Evolutionary conservation across 306 rosid species (phyloP).

Genomic region (Hippophae rhamnoides): DNA sequence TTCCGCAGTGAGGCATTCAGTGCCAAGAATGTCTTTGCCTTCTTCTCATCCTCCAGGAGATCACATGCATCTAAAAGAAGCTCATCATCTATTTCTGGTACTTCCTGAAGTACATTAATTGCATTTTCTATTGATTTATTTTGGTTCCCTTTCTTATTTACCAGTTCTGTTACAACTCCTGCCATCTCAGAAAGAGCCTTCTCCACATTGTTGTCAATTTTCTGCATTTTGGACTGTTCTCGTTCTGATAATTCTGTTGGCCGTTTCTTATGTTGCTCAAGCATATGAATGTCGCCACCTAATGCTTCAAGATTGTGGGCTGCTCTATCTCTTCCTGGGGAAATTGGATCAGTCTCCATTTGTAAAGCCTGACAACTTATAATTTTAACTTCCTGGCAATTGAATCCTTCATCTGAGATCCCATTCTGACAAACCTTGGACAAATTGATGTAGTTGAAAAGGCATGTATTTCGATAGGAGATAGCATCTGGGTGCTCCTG

Average conservation of each 20-base stretch:
- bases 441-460: slow-evolving; percentile 31
- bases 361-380: slow-evolving; percentile 11
- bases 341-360: slow-evolving; percentile 8
- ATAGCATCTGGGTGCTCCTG: slow-evolving; percentile 56
- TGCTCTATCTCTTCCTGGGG: slow-evolving; percentile 21
- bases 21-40: slow-evolving; percentile 57
- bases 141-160: slow-evolving; percentile 24
- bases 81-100: slow-evolving; percentile 60
- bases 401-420: slow-evolving; percentile 23
- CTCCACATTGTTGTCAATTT: slow-evolving; percentile 29
- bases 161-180: slow-evolving; percentile 40
- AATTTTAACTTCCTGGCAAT: slow-evolving; percentile 17
- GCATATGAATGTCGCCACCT: slow-evolving; percentile 12
- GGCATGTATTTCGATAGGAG: slow-evolving; percentile 35
- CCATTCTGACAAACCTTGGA: slow-evolving; percentile 41
- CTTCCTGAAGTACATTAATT: slow-evolving; percentile 50
- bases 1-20: slow-evolving; percentile 41
- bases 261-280: slow-evolving; percentile 29
- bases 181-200: slow-evolving; percentile 52
- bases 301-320: slow-evolving; percentile 13
- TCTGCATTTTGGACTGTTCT: slow-evolving; percentile 14
- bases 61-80: slow-evolving; percentile 69
- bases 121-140: slow-evolving; percentile 39
- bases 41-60: slow-evolving; percentile 59
- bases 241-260: slow-evolving; percentile 7